Evolutionary conservation across 306 rosid genomes (phyloP), one percentile per base, ranked within the genome.

Genomic region (Hylodesmum podocarpum): DNA sequence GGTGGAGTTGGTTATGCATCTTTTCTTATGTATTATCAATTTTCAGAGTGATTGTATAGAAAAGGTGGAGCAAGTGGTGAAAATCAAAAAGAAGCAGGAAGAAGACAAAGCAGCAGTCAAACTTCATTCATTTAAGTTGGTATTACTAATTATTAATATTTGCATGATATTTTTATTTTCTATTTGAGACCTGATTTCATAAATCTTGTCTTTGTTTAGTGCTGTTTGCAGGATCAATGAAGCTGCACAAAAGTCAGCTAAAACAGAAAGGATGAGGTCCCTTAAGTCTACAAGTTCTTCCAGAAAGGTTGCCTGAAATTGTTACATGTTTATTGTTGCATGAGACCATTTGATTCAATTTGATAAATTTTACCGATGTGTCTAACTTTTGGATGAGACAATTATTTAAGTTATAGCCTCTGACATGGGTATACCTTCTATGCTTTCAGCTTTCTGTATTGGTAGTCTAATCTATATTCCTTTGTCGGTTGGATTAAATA

Each of bases 81-180:
- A 71, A 79, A 82, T 87, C 25, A 94, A 91, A 80, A 81, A 85
- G 78, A 90, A 85, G 86, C 98, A 91, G 84, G 98, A 90, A 12
- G 86, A 87, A 78, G 96, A 90, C 80, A 90, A 88, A 84, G 96
- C 82, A 0, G 70, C 80, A 5, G 91, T 86, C 78, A 79, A 49
- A 72, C 90, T 94, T 81, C 91, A 83, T 77, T 89, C 98, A 65
- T 92, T 90, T 86, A 84, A 85, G 98, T 94, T 61, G 76, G 94
- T 88, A 64, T 71, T 40, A 13, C 75, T 43, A 43, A n/a, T n/a
- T n/a, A n/a, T n/a, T n/a, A n/a, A 63, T 49, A 27, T 46, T n/a
- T 55, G 13, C 66, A 19, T 41, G 69, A 18, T 11, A 51, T 27
- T 85, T 81, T 16, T 25, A 41, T 71, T n/a, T n/a, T 74, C 13